Conservation (phyloP, 352 stramenopile species). For the Aphanomyces astaci region DNA sequence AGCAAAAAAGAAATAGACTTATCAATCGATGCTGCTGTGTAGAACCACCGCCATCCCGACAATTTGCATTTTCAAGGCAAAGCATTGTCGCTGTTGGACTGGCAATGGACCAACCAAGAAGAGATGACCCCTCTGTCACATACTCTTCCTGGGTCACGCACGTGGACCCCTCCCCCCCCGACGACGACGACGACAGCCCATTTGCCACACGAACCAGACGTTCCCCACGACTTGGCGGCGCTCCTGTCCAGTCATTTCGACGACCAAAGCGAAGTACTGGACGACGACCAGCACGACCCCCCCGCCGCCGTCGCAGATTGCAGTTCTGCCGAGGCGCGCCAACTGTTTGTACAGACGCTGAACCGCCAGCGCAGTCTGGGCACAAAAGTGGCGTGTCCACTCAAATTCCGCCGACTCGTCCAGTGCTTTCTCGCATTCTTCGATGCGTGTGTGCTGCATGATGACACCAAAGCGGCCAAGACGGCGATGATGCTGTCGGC, state of each 20-base stretch:
- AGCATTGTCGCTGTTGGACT: conserved; percentile 74
- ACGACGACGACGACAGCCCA: not conserved
- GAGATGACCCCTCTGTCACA: not conserved
- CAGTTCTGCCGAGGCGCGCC: conserved; percentile 33
- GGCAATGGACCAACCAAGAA: conserved; percentile 43
- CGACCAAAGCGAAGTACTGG: not conserved
- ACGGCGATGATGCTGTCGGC: conserved; percentile 82
- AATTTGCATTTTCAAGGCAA: conserved; percentile 86
- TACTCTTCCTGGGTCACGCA: not conserved
- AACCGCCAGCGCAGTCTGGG: conserved; percentile 76
- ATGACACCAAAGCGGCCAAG: conserved; percentile 79
- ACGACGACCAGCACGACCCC: not conserved
- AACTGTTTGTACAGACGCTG: conserved; percentile 70
- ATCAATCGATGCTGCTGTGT: too few species aligned
- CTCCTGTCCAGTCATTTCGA: not conserved
- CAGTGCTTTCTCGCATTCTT: conserved; percentile 66
- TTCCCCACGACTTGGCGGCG: not conserved
- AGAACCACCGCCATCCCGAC: conserved; percentile 71
- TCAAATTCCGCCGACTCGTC: conserved; percentile 53
- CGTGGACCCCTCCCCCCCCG: not conserved
- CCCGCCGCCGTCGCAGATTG: not conserved
- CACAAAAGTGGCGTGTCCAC: conserved; percentile 53
- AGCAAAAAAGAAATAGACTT: not conserved
- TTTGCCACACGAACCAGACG: not conserved
- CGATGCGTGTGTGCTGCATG: conserved; percentile 59